phyloP scores from a whole-genome alignment of 805 yeast species.

The Brettanomyces bruxellensis region DNA sequence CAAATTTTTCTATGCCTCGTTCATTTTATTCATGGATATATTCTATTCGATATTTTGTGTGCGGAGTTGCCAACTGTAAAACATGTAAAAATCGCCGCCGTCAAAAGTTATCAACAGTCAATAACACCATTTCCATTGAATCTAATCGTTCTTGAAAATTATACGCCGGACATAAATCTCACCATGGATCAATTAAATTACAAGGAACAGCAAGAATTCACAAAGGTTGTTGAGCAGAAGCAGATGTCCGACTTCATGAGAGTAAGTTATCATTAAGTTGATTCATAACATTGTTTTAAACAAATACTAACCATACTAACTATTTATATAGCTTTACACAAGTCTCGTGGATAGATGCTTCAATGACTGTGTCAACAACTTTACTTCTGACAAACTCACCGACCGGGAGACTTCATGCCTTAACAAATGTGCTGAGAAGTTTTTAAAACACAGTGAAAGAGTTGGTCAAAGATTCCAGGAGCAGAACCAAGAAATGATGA shows the following conservation, averaged over 20 bases:
- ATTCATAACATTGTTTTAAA: background rate
- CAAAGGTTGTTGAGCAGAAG: conserved; percentile 89
- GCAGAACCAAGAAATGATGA: conserved; percentile 73
- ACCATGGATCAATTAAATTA: conserved; percentile 90
- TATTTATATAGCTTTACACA: conserved; percentile 51
- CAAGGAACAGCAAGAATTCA: conserved; percentile 95
- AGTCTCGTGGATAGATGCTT: conserved; percentile 95
- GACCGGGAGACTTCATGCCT: conserved; percentile 81
- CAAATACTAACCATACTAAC: background rate
- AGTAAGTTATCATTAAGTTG: conserved; percentile 26
- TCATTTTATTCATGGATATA: too few species aligned
- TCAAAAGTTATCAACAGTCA: too few species aligned
- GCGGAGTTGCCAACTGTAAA: too few species aligned
- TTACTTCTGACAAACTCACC: conserved; percentile 85
- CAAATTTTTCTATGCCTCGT: too few species aligned
- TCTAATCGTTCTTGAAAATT: too few species aligned
- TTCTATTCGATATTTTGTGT: too few species aligned
- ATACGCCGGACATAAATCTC: background rate
- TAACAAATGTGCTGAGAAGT: conserved; percentile 90
- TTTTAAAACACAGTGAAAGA: conserved; percentile 95
- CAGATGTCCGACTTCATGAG: conserved; percentile 99
- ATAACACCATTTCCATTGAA: too few species aligned
- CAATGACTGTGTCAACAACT: conserved; percentile 95
- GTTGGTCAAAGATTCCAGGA: conserved; percentile 99
- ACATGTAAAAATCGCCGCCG: too few species aligned